Evolutionary conservation across 495 filamentous ascomycete species (phyloP).

Genomic region (Pyronema omphalodes): DNA sequence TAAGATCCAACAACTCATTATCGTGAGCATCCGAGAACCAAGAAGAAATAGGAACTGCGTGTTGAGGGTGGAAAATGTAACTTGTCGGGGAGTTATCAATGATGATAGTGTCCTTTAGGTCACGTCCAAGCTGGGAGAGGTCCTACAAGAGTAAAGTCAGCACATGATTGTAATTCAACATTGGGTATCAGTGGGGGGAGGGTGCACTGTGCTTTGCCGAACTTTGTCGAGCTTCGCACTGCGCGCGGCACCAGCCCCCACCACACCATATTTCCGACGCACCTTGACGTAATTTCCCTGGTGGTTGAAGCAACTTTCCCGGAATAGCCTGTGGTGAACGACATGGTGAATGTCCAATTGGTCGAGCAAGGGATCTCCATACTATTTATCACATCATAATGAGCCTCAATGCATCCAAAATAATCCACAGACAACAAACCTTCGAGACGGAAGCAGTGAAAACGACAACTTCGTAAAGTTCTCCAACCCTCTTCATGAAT

Average conservation of each 20-base stretch:
- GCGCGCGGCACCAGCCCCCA: not conserved
- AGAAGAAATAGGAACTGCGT: conserved; percentile 97
- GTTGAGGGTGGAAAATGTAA: conserved; percentile 98
- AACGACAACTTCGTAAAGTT: conserved; percentile 95
- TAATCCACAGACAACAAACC: conserved; percentile 30
- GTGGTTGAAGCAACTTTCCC: conserved; percentile 98
- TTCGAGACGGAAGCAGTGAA: conserved; percentile 98
- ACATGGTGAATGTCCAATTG: conserved; percentile 95
- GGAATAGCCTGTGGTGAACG: conserved; percentile 88
- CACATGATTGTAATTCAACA: conserved; percentile 12
- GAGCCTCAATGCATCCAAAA: not conserved
- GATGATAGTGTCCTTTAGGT: conserved; percentile 95
- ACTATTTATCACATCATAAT: conserved; percentile 33
- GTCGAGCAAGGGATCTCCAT: conserved; percentile 88
- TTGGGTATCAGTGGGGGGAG: not conserved
- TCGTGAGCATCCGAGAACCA: conserved; percentile 99
- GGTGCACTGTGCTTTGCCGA: no score
- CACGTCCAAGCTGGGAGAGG: conserved; percentile 86
- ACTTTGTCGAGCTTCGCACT: not conserved
- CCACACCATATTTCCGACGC: conserved; percentile 15
- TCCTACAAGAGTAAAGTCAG: conserved; percentile 33
- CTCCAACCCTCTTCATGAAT: conserved; percentile 97
- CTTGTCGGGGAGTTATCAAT: conserved; percentile 99
- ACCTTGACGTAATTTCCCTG: conserved; percentile 98
- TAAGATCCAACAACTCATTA: conserved; percentile 94